Conservation (phyloP, 1,284 basidiomycete species). For the Microbotryum lychnidis-dioicae region DNA sequence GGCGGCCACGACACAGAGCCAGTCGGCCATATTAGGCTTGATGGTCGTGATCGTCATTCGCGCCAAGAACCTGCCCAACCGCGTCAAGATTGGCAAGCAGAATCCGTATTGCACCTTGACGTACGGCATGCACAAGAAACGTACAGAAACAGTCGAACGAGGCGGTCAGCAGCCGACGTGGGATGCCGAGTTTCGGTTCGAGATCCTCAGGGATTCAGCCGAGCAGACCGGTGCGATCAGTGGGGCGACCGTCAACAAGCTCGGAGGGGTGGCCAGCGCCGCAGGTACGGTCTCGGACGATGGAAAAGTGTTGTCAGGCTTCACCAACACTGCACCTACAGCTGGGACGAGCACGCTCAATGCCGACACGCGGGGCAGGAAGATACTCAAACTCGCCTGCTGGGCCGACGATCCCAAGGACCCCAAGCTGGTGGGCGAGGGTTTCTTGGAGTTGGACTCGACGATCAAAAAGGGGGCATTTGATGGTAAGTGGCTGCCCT, state of each 20-base stretch:
- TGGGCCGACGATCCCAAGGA: conserved; percentile 93
- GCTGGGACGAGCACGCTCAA: conserved; percentile 69
- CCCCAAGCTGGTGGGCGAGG: conserved; percentile 91
- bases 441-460: conserved; percentile 75
- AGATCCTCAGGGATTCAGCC: conserved; percentile 70
- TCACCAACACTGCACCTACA: conserved; percentile 68
- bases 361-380: conserved; percentile 42
- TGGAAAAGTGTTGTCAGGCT: conserved; percentile 42
- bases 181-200: conserved; percentile 97
- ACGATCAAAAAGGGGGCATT: conserved; percentile 91
- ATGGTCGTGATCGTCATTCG: conserved; percentile 6
- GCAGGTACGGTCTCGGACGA: conserved; percentile 12
- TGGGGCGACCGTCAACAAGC: conserved; percentile 40
- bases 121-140: conserved; percentile 68
- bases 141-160: conserved; percentile 83
- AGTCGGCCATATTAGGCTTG: too few species aligned
- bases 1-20: too few species aligned
- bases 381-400: conserved; percentile 62
- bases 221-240: conserved; percentile 52
- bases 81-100: conserved; percentile 91
- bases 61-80: conserved; percentile 65
- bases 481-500: conserved; percentile 59
- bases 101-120: conserved; percentile 84
- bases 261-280: conserved; percentile 46
- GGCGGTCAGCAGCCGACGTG: conserved; percentile 97